Base-by-base conservation (phyloP, 2,329 filamentous ascomycete genomes). In the Penicillium concentricum region DNA sequence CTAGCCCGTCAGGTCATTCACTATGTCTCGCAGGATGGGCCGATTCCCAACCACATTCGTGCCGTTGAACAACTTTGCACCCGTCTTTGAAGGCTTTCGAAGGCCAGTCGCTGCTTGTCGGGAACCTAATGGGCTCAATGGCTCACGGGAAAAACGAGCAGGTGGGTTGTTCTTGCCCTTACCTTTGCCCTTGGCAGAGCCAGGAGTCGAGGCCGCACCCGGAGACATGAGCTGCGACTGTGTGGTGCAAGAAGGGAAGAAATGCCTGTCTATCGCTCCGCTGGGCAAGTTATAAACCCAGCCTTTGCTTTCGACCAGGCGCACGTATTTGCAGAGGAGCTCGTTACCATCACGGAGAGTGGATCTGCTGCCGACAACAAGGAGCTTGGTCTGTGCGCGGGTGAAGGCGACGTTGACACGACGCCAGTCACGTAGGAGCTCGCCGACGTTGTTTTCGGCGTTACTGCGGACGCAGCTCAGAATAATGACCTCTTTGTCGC, bases 371-470 rank as follows among this genome's bases (percentile, higher is more conserved):
- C 94, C 94, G 0, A 99, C 75, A 13, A 99, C 88, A 1, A 99
- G 81, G 35, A 99, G 78, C 78, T 99, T 99, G 0, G 89, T 94
- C 71, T 92, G 90, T 22, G 94, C 94, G 28, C 94, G 83, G 4
- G 94, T 99, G 62, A 99, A 90, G 0, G 94, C 94, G 4, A 99
- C 94, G 67, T 99, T 99, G 71, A 99, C 92, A 47, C 94, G 81
- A 54, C 94, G 81, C 89, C 92, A 95, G 73, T 99, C 94, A 59
- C 89, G 90, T 28, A 99, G 80, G 44, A 99, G 75, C 54, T 97
- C 94, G 18, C 94, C 94, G n/a, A 99, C 92, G 48, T 83, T 85
- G 60, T 87, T 85, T 1, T 84, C 82, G 22, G 92, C 87, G 67
- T 99, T 99, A 71, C 87, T 93, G 30, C 94, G 85, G 15, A 97